Percentiles rank a stretch among this genome's conserved stretches.
These are phyloP conservation scores for Exserohilum rostratum DNA, from an alignment of 2,329 filamentous ascomycete species.

Conservation along the genomic window DNA sequence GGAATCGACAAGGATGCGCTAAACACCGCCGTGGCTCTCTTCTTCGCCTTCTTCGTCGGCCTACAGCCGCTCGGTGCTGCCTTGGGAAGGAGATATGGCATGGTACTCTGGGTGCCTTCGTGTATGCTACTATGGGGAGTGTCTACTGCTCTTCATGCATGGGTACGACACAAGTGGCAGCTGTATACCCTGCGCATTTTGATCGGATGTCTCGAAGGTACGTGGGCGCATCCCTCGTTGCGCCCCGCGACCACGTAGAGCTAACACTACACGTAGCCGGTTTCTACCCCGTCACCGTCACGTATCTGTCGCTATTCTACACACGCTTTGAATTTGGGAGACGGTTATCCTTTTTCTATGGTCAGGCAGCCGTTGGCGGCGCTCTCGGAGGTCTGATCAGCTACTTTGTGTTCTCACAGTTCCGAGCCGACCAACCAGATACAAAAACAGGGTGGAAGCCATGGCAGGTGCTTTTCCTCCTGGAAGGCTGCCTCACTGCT, in stretches of 20 bases:
- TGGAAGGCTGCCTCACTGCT: slow-evolving; percentile 57
- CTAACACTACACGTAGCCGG: slow-evolving; percentile 51
- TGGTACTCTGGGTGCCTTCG: slow-evolving; percentile 61
- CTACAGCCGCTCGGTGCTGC: slow-evolving; percentile 63
- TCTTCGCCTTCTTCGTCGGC: slow-evolving; percentile 65
- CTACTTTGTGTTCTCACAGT: slow-evolving; percentile 56
- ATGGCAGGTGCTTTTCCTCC: slow-evolving; percentile 59
- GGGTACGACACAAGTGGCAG: slow-evolving; percentile 55
- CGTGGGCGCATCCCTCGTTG: slow-evolving; percentile 3
- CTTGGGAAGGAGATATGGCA: slow-evolving; percentile 63
- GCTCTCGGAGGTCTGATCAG: slow-evolving; percentile 63
- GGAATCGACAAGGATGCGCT: slow-evolving; percentile 59
- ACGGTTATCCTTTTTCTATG: slow-evolving; percentile 62
- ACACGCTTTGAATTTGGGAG: slow-evolving; percentile 63
- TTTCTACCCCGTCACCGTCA: slow-evolving; percentile 65
- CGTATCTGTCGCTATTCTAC: slow-evolving; percentile 65
- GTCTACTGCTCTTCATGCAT: slow-evolving; percentile 56
- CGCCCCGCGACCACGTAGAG: slow-evolving; percentile 7
- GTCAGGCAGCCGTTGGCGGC: slow-evolving; percentile 62
- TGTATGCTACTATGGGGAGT: slow-evolving; percentile 63
- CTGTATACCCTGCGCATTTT: slow-evolving; percentile 53
- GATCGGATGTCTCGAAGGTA: slow-evolving; percentile 57
- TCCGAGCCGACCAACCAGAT: slow-evolving; percentile 31
- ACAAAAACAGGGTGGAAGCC: slow-evolving; percentile 48
- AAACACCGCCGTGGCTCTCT: slow-evolving; percentile 62